Evolutionary conservation across 805 yeast genomes (phyloP), one percentile per base, ranked within the genome.

Genomic region (Candida oleophila): DNA sequence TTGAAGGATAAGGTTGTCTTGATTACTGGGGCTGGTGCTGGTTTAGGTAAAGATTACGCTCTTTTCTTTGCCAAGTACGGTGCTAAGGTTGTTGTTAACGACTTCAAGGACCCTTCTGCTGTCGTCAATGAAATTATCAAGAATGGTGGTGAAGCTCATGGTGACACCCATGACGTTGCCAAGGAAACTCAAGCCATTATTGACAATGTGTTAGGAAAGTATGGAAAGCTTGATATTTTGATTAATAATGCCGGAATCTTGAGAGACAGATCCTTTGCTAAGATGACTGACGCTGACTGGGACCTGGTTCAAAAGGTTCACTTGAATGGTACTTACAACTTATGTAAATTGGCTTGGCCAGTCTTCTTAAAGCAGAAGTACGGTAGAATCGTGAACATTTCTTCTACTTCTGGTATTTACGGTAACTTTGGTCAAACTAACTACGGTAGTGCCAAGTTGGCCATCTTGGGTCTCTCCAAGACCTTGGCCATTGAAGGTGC

Each of bases 401-500:
- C 97, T 20, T 90, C 97, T 16, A 92, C 98, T 8, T 90, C 97
- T 2, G 99, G 98, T 54, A 90, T 92, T 56, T 92, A 92, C 67
- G 99, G 99, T 53, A 89, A 87, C 74, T 92, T 92, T 71, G 99
- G 99, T 43, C 99, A 92, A 72, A 89, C 97, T 36, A 92, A 92
- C 73, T 92, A 92, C 68, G 84, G 96, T 18, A 83, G 97, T 28
- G 97, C 98, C 40, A 92, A 92, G 73, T 82, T 87, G 44, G 97
- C 89, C 20, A 82, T 92, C 52, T 69, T 90, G 42, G 96, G 96
- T 15, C 78, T 92, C 56, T 79, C 96, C 36, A 83, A 80, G 67
- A 85, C 97, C 38, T 68, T 89, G 52, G 97, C 98, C 22, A 76
- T 88, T 54, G 99, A 92, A 73, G 99, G 99, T 60, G 82, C 82